These are phyloP conservation scores for Phytophthora palmivora DNA, from an alignment of 352 stramenopile genomes.

Conservation along the genomic window DNA sequence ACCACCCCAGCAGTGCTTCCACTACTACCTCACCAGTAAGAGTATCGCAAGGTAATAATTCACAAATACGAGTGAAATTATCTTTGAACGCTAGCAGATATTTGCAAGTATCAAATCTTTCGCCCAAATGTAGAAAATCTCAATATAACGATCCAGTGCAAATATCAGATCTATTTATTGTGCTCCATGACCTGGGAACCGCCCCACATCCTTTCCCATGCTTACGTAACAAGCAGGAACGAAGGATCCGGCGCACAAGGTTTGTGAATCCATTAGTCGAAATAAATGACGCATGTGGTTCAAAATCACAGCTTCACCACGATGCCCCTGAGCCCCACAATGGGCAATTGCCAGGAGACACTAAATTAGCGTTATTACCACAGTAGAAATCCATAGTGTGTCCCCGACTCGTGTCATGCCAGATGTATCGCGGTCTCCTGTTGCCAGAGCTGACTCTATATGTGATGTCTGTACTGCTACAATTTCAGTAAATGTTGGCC, in stretches of 20 bases:
- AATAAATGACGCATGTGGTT: slow-evolving; percentile 2
- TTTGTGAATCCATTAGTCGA: neutral
- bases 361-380: neutral
- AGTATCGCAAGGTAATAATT: too few species aligned
- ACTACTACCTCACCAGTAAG: too few species aligned
- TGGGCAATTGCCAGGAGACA: neutral
- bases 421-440: neutral
- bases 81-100: too few species aligned
- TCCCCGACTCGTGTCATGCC: neutral
- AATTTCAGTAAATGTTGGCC: slow-evolving; percentile 2
- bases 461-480: neutral
- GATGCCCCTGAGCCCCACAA: neutral
- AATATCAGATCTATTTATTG: slow-evolving; percentile 3
- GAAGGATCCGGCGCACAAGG: neutral
- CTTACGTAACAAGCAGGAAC: slow-evolving; percentile 8
- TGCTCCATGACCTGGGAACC: slow-evolving; percentile 2
- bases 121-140: too few species aligned
- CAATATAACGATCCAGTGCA: slow-evolving; percentile 7
- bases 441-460: neutral
- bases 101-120: too few species aligned
- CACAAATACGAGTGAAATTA: too few species aligned
- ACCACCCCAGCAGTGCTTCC: too few species aligned
- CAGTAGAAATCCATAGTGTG: slow-evolving; percentile 2
- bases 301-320: slow-evolving; percentile 2
- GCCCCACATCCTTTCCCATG: slow-evolving; percentile 12